Conservation (phyloP, 2,329 filamentous ascomycete species). For the Colletotrichum sp. region DNA sequence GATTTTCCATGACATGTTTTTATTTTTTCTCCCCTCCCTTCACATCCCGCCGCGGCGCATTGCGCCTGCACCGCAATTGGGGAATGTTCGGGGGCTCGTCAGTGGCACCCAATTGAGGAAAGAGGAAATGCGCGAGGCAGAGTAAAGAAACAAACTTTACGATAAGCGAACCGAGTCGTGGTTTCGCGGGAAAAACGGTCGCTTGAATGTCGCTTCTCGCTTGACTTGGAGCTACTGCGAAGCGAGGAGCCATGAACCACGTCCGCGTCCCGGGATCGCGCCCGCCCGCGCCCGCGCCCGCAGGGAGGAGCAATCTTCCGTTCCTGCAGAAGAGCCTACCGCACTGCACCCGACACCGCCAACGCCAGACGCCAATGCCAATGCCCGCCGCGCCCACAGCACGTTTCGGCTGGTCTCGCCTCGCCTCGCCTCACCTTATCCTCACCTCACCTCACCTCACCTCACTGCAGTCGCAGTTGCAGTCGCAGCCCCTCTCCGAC, state of each 20-base stretch:
- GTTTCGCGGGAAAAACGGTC: conserved; percentile 16
- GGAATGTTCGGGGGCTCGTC: background rate
- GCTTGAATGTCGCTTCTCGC: conserved; percentile 37
- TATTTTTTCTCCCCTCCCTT: background rate
- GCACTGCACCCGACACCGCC: background rate
- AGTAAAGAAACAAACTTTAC: conserved; percentile 20
- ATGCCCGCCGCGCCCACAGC: background rate
- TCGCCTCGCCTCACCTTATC: background rate
- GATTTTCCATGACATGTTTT: conserved; percentile 22
- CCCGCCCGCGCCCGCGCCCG: background rate
- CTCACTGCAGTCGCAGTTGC: background rate
- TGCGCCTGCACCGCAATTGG: background rate
- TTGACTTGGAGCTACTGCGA: conserved; percentile 39
- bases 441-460: background rate
- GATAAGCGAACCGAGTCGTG: conserved; percentile 22
- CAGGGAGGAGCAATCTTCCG: conserved; percentile 19
- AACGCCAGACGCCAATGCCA: background rate
- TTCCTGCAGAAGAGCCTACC: conserved; percentile 14
- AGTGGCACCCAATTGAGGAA: background rate
- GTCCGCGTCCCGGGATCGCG: conserved; percentile 13
- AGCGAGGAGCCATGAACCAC: conserved; percentile 32
- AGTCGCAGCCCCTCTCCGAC: background rate
- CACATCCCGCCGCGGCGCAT: background rate
- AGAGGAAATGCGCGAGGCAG: background rate
- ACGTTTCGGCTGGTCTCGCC: background rate